These are phyloP conservation scores for Hypoxylon sp. DNA, from an alignment of 2,329 filamentous ascomycete species.

Conservation along the genomic window DNA sequence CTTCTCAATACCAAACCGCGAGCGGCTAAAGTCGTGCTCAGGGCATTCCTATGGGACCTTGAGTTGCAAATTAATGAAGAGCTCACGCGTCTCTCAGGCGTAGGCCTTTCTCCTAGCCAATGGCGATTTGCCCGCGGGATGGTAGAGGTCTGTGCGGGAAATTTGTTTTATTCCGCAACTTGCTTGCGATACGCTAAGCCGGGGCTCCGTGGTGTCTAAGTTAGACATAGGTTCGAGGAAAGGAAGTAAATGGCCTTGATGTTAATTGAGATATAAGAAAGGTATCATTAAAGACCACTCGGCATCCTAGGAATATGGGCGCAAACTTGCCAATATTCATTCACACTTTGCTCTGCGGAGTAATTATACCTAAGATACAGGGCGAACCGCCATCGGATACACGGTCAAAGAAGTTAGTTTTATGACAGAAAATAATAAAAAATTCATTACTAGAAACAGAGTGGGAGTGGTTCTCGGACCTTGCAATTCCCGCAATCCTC, in stretches of 20 bases:
- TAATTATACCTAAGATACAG: not conserved
- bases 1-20: constrained; percentile 11
- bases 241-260: not conserved
- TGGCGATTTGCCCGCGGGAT: constrained; percentile 24
- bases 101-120: constrained; percentile 6
- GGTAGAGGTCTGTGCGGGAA: constrained; percentile 28
- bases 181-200: constrained; percentile 26
- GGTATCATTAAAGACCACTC: not conserved
- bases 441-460: not conserved
- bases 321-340: not conserved
- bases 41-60: constrained; percentile 28
- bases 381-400: not conserved
- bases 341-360: not conserved
- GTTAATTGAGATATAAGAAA: not conserved
- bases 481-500: not conserved
- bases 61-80: constrained; percentile 31
- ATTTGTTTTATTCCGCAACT: constrained; percentile 24
- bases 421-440: not conserved
- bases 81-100: not conserved
- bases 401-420: not conserved
- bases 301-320: not conserved
- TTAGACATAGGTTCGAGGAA: not conserved
- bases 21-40: constrained; percentile 28
- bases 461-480: constrained; percentile 9
- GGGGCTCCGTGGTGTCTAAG: constrained; percentile 6